Base-by-base conservation (phyloP, 2,329 filamentous ascomycete genomes). In the Arthroderma sp. region DNA sequence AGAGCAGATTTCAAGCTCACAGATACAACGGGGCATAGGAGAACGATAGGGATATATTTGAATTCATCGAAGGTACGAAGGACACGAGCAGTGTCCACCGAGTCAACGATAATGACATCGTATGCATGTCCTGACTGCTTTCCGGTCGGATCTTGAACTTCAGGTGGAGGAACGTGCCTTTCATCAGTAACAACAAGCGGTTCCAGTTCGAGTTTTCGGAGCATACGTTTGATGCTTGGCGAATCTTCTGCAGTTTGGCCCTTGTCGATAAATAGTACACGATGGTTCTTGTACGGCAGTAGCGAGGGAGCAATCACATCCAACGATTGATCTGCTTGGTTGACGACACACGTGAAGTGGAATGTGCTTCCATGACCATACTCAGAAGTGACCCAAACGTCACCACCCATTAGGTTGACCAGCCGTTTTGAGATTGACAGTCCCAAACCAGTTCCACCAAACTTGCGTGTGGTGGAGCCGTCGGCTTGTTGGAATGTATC, bases 401-500 rank as follows among this genome's bases (percentile, higher is more conserved):
- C 85, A 63, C 89, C 89, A 50, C 88, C 85, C 89, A 96, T 96
- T 47, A 96, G 75, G 54, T 88, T 94, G 45, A 96, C 89, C 29
- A 96, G 75, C 53, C 88, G 79, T 69, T 94, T 93, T 29, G 89
- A 96, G 58, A 96, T 96, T 10, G 89, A 95, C 28, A 96, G 68
- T 53, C 89, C 89, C 6, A 96, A 76, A 54, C 89, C 89, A 5
- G 91, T 96, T 55, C 89, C 89, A 56, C 89, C 89, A 61, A 96
- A 96, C 61, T 93, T 91, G 55, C 88, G 78, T 1, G 89, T 96
- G 63, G 93, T 96, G 31, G 88, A 95, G 33, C 89, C 89, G 61
- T 96, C 91, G 15, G 91, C 91, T 68, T 96, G 91, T 64, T 95
- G 89, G 78, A 96, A 96, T 0, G 89, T 96, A 66, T 96, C 91